A percentile compares a stretch with the other conserved stretches of the same genome.
These are phyloP conservation scores for Aurantiochytrium sp. DNA, from an alignment of 108 stramenopile species.

Conservation along the genomic window DNA sequence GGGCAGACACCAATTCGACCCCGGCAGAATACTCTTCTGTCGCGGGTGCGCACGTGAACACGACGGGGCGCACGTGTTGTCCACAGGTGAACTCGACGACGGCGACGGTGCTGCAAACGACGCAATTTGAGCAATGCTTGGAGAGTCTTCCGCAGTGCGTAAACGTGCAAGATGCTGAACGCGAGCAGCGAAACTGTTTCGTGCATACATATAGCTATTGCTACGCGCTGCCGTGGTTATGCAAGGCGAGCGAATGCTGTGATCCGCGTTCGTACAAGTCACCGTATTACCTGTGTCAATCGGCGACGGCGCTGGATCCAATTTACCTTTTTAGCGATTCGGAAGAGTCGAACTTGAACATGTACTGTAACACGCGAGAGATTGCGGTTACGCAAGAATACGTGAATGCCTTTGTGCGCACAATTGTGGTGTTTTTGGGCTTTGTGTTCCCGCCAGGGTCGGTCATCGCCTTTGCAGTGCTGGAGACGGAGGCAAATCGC, in stretches of 20 bases:
- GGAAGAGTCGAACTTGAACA: neutral
- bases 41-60: neutral
- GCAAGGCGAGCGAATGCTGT: neutral
- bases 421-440: neutral
- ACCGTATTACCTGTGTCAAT: neutral
- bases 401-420: constrained; percentile 17
- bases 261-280: neutral
- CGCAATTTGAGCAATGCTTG: neutral
- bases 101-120: neutral
- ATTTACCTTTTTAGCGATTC: neutral
- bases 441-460: neutral
- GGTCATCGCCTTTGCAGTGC: constrained; percentile 8
- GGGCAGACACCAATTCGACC: neutral
- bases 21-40: neutral
- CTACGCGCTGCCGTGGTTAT: neutral
- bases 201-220: neutral
- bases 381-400: neutral
- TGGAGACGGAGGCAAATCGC: neutral
- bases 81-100: neutral
- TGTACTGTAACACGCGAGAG: neutral
- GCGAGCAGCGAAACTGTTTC: neutral
- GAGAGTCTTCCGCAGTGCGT: neutral
- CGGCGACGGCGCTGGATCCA: neutral
- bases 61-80: neutral
- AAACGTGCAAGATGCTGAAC: neutral